Evolutionary conservation across 495 filamentous ascomycete species (phyloP).

Genomic region (Staphylotrichum longicolle): DNA sequence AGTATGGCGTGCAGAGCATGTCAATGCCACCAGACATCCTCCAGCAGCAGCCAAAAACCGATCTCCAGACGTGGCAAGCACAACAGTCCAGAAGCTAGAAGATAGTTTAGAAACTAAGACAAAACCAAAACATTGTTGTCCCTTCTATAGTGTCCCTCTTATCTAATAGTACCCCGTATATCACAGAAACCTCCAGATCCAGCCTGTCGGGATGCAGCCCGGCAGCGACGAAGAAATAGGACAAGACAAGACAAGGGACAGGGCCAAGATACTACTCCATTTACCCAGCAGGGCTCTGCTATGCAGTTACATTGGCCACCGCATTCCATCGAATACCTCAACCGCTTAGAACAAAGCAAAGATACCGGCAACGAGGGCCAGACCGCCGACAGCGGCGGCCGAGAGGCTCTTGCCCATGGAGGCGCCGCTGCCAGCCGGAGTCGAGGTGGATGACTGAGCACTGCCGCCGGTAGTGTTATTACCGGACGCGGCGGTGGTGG

Average conservation of each 20-base stretch:
- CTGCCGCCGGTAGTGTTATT: constrained; percentile 23
- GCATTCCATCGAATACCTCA: background rate
- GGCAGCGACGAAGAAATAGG: constrained; percentile 4
- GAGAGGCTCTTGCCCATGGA: constrained; percentile 23
- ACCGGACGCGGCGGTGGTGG: constrained; percentile 23
- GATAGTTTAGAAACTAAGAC: background rate
- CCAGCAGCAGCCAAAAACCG: background rate
- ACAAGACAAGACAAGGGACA: background rate
- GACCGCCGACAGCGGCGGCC: constrained; percentile 17
- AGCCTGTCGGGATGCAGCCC: constrained; percentile 16
- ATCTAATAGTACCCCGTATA: constrained; percentile 16
- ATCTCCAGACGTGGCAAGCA: background rate
- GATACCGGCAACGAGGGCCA: constrained; percentile 27
- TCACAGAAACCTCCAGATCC: constrained; percentile 11
- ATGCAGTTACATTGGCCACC: constrained; percentile 4
- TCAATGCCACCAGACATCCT: background rate
- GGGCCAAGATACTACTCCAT: background rate
- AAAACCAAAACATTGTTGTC: background rate
- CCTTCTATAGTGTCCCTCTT: constrained; percentile 1
- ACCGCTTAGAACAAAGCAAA: constrained; percentile 29
- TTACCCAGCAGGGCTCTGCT: constrained; percentile 12
- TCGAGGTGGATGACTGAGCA: constrained; percentile 6
- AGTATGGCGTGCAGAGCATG: background rate
- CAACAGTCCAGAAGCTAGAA: no score
- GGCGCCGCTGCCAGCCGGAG: background rate